Percentiles rank a stretch among this genome's conserved stretches.
Evolutionary conservation across 1,139 yeast species (phyloP).

Genomic region (Saccharomycopsis hybrid): DNA sequence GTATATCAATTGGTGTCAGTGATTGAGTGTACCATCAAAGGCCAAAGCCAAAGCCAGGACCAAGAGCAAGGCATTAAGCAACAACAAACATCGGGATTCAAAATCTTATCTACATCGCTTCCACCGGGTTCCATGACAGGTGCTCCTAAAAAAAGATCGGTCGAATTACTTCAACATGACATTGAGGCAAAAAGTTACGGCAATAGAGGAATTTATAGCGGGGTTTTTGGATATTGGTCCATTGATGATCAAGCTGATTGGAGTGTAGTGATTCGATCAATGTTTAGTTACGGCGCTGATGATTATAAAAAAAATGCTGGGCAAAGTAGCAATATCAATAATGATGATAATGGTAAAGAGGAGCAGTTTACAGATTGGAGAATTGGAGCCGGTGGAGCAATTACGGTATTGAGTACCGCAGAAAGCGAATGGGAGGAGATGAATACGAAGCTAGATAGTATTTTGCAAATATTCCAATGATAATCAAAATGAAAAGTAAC

Average conservation of each 20-base stretch:
- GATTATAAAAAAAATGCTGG: not conserved
- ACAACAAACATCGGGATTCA: conserved; percentile 46
- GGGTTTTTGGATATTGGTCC: conserved; percentile 95
- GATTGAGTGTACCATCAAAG: conserved; percentile 35
- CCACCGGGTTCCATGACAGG: conserved; percentile 99
- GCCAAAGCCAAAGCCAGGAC: not conserved
- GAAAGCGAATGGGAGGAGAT: conserved; percentile 92
- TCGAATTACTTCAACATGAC: conserved; percentile 59
- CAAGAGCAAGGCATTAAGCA: not conserved
- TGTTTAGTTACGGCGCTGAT: conserved; percentile 48
- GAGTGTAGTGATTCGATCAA: conserved; percentile 90
- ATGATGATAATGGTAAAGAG: not conserved
- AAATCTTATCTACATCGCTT: conserved; percentile 66
- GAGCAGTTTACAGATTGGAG: conserved; percentile 45
- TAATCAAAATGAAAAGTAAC: no score
- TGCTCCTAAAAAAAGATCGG: conserved; percentile 93
- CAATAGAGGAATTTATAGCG: conserved; percentile 82
- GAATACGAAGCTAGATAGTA: conserved; percentile 73
- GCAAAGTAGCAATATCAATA: no score
- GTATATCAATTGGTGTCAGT: conserved; percentile 91
- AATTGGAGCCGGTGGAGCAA: conserved; percentile 98
- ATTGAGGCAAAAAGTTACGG: conserved; percentile 35
- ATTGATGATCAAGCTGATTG: conserved; percentile 85
- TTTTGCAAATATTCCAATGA: conserved; percentile 52
- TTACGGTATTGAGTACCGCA: conserved; percentile 77